Conservation (phyloP, 2,329 filamentous ascomycete species). For the Lizonia empirigonia region DNA sequence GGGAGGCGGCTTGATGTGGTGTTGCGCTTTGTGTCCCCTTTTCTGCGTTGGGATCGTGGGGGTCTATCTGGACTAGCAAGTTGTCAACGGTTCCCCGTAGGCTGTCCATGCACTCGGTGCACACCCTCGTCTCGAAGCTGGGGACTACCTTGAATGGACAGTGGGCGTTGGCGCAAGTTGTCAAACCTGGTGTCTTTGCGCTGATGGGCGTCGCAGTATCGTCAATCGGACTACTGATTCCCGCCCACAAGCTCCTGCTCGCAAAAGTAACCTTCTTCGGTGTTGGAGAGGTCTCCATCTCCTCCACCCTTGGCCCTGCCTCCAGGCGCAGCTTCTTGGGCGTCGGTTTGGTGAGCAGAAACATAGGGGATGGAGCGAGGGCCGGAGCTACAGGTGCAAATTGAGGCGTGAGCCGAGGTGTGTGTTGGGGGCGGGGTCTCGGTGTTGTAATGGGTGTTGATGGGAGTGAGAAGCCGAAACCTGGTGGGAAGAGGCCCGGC, state of each 20-base stretch:
- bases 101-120: neutral
- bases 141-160: neutral
- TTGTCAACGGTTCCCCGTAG: neutral
- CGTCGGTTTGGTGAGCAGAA: neutral
- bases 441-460: neutral
- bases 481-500: neutral
- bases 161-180: neutral
- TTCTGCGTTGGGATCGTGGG: too few species aligned
- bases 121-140: neutral
- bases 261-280: neutral
- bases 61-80: neutral
- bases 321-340: neutral
- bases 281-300: neutral
- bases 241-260: neutral
- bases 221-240: slow-evolving; percentile 1
- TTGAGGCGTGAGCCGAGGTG: neutral
- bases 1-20: too few species aligned
- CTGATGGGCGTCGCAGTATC: neutral
- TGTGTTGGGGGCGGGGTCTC: too few species aligned
- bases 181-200: slow-evolving; percentile 4
- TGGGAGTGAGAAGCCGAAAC: neutral
- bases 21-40: too few species aligned
- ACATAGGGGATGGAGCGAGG: neutral
- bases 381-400: neutral
- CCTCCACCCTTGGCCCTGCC: neutral